Base-by-base conservation (phyloP, 208 protist genomes). In the Leishmania tarentolae region DNA sequence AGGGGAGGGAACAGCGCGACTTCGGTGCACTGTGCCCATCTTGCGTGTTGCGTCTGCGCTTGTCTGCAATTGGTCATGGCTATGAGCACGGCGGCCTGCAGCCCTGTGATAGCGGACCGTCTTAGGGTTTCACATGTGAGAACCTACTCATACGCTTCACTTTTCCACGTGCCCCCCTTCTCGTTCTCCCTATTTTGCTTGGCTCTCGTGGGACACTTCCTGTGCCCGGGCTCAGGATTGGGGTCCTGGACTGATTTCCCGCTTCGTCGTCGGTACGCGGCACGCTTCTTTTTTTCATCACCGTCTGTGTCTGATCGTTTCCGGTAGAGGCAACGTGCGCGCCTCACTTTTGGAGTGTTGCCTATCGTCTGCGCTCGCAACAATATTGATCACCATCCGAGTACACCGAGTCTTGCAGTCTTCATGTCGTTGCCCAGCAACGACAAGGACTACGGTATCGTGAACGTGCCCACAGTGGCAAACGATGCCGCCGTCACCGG, bases 181-280 rank as follows among this genome's bases (percentile, higher is more conserved):
- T 42, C 42, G n/a, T 76, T 71, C 80, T 75, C 68, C 69, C 74
- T 81, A 76, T 31, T 35, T 47, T 42, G 65, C 17, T 46, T 71
- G 40, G n/a, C 47, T 8, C 24, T 70, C 42, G 40, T 24, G 11
- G 8, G 5, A 17, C 0, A 9, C 28, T 6, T n/a, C 19, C 28
- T 19, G 19, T n/a, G 44, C 24, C 9, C 2, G 31, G 31, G 42
- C 44, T 73, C 44, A 59, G n/a, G n/a, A n/a, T 21, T 76, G 47
- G 24, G 0, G 19, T 53, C 35, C 24, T 50, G 24, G 71, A 46
- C 13, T 69, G 7, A 17, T n/a, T 31, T 35, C 40, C 31, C 46
- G 44, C 40, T 28, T 7, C 68, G 19, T 52, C 3, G 21, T 44
- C 31, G 13, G 7, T 1, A 46, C 1, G 46, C 57, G 1, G 19